Evolutionary conservation across 306 rosid species (phyloP), one percentile per base, ranked within the genome.

Genomic region (Cicer pinnatifidum): DNA sequence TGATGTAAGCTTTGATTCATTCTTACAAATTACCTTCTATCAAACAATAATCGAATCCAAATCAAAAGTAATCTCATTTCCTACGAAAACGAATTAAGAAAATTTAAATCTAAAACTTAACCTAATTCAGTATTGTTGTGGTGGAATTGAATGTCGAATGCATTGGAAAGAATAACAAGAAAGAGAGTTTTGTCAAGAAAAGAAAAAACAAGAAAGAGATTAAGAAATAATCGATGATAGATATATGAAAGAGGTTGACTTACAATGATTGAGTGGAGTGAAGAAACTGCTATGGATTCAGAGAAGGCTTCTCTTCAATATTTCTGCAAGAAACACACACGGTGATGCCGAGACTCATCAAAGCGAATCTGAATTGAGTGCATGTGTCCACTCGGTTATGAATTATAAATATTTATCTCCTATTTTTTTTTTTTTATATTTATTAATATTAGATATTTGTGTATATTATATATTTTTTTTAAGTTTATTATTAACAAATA

Each of bases 101-200:
- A 56, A 11, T 9, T 11, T 37, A 6, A 67, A 45, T 2, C 65
- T n/a, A 41, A 17, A 58, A 13, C 2, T 39, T 48, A 38, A 38
- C 78, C 63, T 47, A 71, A 64, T 64, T 64, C 15, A n/a, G 43
- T 7, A 19, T 40, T 7, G 58, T 52, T n/a, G 12, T 17, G 38
- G 1, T 51, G 15, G 38, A 68, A 33, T 40, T 41, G 57, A 12
- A 33, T 10, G 13, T 70, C 7, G 60, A 40, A 79, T 7, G n/a
- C 23, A 73, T 23, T 16, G 37, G 10, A 40, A 48, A 43, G 4
- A 69, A 69, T 8, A 11, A 4, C 1, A 51, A 61, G 7, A 48
- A 2, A 11, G 3, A 51, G 17, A 28, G 35, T 28, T 48, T 5
- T 48, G 54, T 48, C 8, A 48, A 48, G 1, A 58, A 58, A 54